Evolutionary conservation across 306 rosid species (phyloP).

Genomic region (Rubus parviflorus): DNA sequence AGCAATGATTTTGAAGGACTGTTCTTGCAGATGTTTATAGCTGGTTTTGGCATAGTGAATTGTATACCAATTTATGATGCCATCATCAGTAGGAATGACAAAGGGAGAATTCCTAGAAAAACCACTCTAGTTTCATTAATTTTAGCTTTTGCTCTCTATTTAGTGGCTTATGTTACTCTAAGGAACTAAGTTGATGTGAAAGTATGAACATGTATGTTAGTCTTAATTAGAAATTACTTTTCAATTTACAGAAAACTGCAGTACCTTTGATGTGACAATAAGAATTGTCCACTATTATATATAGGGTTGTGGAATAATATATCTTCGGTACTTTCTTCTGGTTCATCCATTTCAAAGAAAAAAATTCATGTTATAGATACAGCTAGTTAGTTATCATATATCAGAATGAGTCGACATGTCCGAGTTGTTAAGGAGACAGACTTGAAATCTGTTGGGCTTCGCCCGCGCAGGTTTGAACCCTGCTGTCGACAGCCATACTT

Average conservation of each 20-base stretch:
- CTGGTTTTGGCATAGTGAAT: slow-evolving; percentile 32
- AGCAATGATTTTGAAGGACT: slow-evolving; percentile 7
- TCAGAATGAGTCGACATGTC: slow-evolving; percentile 3
- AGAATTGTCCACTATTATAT: too few relatives aligned
- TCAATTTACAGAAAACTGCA: background rate
- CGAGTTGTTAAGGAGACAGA: slow-evolving; percentile 34
- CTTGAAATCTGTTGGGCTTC: slow-evolving; percentile 35
- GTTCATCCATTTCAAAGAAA: too few relatives aligned
- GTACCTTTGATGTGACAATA: background rate
- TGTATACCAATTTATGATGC: slow-evolving; percentile 40
- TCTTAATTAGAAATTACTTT: background rate
- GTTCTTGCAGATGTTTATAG: slow-evolving; percentile 25
- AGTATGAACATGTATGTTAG: background rate
- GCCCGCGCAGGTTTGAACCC: slow-evolving; percentile 34
- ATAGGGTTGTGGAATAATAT: too few relatives aligned
- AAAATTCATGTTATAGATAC: too few relatives aligned
- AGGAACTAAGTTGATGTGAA: background rate
- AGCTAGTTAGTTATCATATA: too few relatives aligned
- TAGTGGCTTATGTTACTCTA: background rate
- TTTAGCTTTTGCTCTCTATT: background rate
- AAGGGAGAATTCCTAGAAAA: slow-evolving; percentile 26
- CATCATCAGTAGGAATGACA: slow-evolving; percentile 26
- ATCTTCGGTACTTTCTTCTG: too few relatives aligned
- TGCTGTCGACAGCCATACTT: slow-evolving; percentile 6
- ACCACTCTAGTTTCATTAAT: background rate